Evolutionary conservation across 75 land plant genomes (phyloP).

Genomic region (Selaginella moellendorffii): DNA sequence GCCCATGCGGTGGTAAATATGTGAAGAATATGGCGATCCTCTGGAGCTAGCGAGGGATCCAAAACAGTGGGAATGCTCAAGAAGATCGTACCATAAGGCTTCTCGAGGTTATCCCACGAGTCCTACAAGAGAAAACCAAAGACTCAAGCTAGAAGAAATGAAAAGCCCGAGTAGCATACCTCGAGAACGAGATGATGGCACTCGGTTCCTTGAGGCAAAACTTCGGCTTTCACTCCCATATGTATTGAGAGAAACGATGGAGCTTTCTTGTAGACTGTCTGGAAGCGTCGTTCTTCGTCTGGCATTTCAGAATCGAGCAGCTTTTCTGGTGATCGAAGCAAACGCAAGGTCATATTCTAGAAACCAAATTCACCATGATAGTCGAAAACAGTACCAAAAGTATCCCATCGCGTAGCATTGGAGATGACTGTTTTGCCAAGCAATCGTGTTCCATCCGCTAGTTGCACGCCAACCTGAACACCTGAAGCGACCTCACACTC

Average conservation of each 20-base stretch:
- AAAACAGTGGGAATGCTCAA: slow-evolving; percentile 94
- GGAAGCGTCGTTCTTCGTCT: slow-evolving; percentile 68
- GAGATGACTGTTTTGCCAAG: slow-evolving; percentile 73
- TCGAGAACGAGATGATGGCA: slow-evolving; percentile 96
- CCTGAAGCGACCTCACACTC: neutral
- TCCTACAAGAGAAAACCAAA: slow-evolving; percentile 22
- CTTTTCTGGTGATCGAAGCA: slow-evolving; percentile 39
- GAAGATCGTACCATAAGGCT: slow-evolving; percentile 89
- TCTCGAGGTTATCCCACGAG: slow-evolving; percentile 61
- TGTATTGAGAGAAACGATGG: slow-evolving; percentile 97
- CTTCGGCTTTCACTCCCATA: slow-evolving; percentile 81
- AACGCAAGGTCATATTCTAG: neutral
- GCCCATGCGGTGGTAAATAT: slow-evolving; percentile 83
- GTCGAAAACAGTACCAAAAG: slow-evolving; percentile 62
- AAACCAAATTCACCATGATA: too few relatives aligned
- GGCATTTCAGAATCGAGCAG: slow-evolving; percentile 63
- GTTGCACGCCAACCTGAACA: slow-evolving; percentile 68
- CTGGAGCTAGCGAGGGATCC: slow-evolving; percentile 82
- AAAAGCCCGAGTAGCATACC: slow-evolving; percentile 31
- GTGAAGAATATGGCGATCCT: slow-evolving; percentile 85
- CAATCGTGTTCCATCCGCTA: slow-evolving; percentile 64
- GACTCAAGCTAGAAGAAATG: neutral
- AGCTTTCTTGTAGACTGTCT: slow-evolving; percentile 74
- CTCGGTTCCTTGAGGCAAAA: slow-evolving; percentile 74
- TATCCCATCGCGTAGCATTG: slow-evolving; percentile 99